phyloP scores from a whole-genome alignment of 345 rosid species.

The Brassica napus region Da-Ae NC_063440.1:14037001-14037500 shows the following conservation, averaged over 20 bases:
- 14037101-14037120: background rate
- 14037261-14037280: slow-evolving; percentile 91
- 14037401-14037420: slow-evolving; percentile 93
- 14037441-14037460: slow-evolving; percentile 80
- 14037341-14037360: background rate
- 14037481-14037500: background rate
- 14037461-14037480: background rate
- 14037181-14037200: slow-evolving; percentile 94
- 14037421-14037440: slow-evolving; percentile 89
- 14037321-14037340: background rate
- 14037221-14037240: slow-evolving; percentile 92
- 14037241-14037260: slow-evolving; percentile 96
- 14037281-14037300: slow-evolving; percentile 46
- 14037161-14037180: slow-evolving; percentile 4
- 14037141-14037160: no score
- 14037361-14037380: slow-evolving; percentile 56
- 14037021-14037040: slow-evolving; percentile 7
- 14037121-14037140: background rate
- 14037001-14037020: background rate
- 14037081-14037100: slow-evolving; percentile 46
- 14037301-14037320: background rate
- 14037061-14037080: slow-evolving; percentile 48
- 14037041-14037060: slow-evolving; percentile 43
- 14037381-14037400: slow-evolving; percentile 94
- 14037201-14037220: slow-evolving; percentile 86